Base-by-base conservation (phyloP, 2,329 filamentous ascomycete genomes). In the Huntiella decipiens region DNA sequence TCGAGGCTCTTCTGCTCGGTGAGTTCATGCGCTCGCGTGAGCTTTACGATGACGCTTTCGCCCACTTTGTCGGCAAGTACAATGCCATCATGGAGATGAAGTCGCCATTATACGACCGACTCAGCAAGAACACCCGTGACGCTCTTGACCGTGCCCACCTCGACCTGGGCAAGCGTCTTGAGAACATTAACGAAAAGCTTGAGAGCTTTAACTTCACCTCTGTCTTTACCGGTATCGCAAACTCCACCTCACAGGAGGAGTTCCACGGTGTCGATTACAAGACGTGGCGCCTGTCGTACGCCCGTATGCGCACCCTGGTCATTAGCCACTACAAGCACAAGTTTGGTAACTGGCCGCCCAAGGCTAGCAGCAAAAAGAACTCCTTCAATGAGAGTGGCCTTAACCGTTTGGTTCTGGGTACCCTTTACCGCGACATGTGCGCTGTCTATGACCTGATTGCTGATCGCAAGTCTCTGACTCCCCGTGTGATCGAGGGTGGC, bases 291-390 rank as follows among this genome's bases (percentile, higher is more conserved):
- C 66, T 68, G 13, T 71, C 78, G 2, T 96, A 88, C 57, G 63
- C 71, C 49, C 75, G 73, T 47, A 85, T 87, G 68, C 73, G 84
- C 35, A 74, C 75, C 35, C 84, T 86, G 57, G 71, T 79, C 13
- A 65, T 86, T 43, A 65, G 68, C 52, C 79, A 86, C 59, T 76
- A 76, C 57, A 77, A 73, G 58, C 56, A 63, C 10, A 63, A 65
- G 3, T 71, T 77, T 46, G 71, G 72, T 15, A 77, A 70, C 58
- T 92, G 88, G 88, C 87, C 91, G 2, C 88, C 91, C 6, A 93
- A 91, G 59, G 85, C 86, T 2, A 81, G 73, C 55, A 88, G 78
- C 54, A 93, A 92, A 68, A 94, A 92, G 70, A 93, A 94, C 57
- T 73, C 79, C 1, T 84, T 94, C 52, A 79, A 82, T 22, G 85